Evolutionary conservation across 805 yeast genomes (phyloP).

Genomic region (Kazachstania kunashirensis): DNA sequence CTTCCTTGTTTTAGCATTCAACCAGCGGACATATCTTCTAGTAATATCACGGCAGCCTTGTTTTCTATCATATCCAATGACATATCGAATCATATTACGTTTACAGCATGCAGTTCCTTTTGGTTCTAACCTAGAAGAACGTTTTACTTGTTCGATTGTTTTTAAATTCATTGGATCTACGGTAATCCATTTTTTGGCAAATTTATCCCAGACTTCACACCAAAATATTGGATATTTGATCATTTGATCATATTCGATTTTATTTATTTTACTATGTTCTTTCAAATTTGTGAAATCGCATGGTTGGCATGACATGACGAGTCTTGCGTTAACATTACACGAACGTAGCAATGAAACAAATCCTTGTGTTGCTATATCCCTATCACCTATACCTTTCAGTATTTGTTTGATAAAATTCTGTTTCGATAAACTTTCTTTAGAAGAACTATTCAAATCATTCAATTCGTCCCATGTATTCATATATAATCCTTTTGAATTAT

Average conservation of each 20-base stretch:
- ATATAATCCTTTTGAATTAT: conserved; percentile 28
- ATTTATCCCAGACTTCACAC: conserved; percentile 89
- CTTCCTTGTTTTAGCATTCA: conserved; percentile 65
- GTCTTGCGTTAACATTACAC: conserved; percentile 58
- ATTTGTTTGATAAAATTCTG: conserved; percentile 38
- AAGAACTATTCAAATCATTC: conserved; percentile 8
- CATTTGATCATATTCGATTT: conserved; percentile 6
- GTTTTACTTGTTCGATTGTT: conserved; percentile 51
- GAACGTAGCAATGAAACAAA: conserved; percentile 70
- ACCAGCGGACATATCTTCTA: conserved; percentile 62
- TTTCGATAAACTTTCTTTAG: conserved; percentile 26
- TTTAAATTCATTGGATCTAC: conserved; percentile 68
- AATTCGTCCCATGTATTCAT: conserved; percentile 42
- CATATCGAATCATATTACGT: conserved; percentile 57
- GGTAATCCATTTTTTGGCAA: conserved; percentile 66
- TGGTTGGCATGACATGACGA: conserved; percentile 80
- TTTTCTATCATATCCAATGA: conserved; percentile 59
- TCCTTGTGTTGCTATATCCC: conserved; percentile 80
- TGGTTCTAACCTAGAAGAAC: conserved; percentile 61
- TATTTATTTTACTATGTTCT: conserved; percentile 1
- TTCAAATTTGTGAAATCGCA: conserved; percentile 60
- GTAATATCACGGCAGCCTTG: conserved; percentile 76
- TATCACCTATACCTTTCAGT: conserved; percentile 47
- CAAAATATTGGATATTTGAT: conserved; percentile 66
- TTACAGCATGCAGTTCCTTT: conserved; percentile 22